phyloP scores from a whole-genome alignment of 495 filamentous ascomycete genomes.

The Tuber borchii region DNA sequence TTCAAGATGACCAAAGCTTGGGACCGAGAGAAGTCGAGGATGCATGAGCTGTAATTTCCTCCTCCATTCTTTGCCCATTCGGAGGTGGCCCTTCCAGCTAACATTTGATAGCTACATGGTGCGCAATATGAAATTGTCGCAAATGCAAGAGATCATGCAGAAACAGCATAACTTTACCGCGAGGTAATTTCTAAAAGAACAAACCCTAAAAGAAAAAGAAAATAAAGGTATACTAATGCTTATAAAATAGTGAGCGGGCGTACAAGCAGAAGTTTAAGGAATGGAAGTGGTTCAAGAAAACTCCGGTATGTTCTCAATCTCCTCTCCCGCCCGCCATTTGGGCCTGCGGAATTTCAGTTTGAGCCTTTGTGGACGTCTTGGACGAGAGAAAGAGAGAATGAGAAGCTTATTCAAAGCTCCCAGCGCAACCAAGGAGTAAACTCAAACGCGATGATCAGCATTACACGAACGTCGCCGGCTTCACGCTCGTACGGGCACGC shows the following conservation, averaged over 20 bases:
- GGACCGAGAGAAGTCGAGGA: constrained; percentile 39
- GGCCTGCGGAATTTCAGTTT: constrained; percentile 2
- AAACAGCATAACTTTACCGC: constrained; percentile 34
- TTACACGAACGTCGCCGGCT: not conserved
- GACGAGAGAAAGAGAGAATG: constrained; percentile 5
- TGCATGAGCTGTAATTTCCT: constrained; percentile 37
- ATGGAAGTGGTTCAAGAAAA: constrained; percentile 42
- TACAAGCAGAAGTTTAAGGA: constrained; percentile 42
- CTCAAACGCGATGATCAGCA: constrained; percentile 17
- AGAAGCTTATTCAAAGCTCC: constrained; percentile 27
- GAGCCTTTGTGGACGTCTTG: not conserved
- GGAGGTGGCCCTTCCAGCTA: constrained; percentile 15
- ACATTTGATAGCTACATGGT: constrained; percentile 36
- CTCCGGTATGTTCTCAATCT: constrained; percentile 29
- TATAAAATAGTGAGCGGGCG: constrained; percentile 33
- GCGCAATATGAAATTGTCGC: constrained; percentile 37
- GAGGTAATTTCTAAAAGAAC: constrained; percentile 23
- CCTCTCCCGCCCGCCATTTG: not conserved
- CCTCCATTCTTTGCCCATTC: constrained; percentile 9
- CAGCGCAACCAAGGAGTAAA: constrained; percentile 25
- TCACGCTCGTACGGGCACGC: constrained; percentile 7
- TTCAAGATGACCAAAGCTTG: constrained; percentile 40
- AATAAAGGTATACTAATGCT: constrained; percentile 14
- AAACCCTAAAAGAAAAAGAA: not conserved
- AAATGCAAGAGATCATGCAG: constrained; percentile 33